Evolutionary conservation across 805 yeast genomes (phyloP).

Genomic region (Teunomyces cretensis): DNA sequence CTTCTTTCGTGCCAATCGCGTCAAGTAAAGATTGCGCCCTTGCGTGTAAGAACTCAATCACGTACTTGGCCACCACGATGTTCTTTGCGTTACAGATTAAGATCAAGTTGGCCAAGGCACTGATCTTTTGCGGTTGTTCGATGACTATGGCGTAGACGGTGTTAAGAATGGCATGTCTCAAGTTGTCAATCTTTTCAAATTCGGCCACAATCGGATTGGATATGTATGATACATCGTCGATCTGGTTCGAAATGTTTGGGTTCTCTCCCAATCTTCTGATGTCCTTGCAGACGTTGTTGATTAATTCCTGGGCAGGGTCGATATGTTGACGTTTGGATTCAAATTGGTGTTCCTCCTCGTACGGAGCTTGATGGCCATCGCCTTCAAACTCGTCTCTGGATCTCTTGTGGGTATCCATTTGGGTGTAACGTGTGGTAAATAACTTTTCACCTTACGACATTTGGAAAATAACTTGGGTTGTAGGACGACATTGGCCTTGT

Average conservation of each 20-base stretch:
- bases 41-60: slow-evolving; percentile 67
- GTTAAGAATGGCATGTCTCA: slow-evolving; percentile 57
- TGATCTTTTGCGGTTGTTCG: slow-evolving; percentile 91
- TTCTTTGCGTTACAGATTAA: slow-evolving; percentile 64
- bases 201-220: slow-evolving; percentile 65
- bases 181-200: slow-evolving; percentile 59
- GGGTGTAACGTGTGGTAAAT: slow-evolving; percentile 2
- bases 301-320: slow-evolving; percentile 42
- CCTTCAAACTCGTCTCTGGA: slow-evolving; percentile 31
- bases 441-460: neutral
- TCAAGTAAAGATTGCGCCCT: slow-evolving; percentile 59
- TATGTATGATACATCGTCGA: slow-evolving; percentile 60
- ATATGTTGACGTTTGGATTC: slow-evolving; percentile 38
- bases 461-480: no score
- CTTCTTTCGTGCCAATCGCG: slow-evolving; percentile 15
- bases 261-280: slow-evolving; percentile 45
- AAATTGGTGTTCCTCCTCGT: slow-evolving; percentile 14
- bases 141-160: slow-evolving; percentile 67
- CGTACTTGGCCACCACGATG: slow-evolving; percentile 63
- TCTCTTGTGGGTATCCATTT: slow-evolving; percentile 23
- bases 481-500: no score
- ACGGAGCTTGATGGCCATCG: slow-evolving; percentile 3
- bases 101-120: slow-evolving; percentile 66
- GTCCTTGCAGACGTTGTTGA: slow-evolving; percentile 45
- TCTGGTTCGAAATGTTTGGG: slow-evolving; percentile 36